These are phyloP conservation scores for Podaxis sp. DNA, from an alignment of 768 basidiomycete species.

Conservation along the genomic window DNA sequence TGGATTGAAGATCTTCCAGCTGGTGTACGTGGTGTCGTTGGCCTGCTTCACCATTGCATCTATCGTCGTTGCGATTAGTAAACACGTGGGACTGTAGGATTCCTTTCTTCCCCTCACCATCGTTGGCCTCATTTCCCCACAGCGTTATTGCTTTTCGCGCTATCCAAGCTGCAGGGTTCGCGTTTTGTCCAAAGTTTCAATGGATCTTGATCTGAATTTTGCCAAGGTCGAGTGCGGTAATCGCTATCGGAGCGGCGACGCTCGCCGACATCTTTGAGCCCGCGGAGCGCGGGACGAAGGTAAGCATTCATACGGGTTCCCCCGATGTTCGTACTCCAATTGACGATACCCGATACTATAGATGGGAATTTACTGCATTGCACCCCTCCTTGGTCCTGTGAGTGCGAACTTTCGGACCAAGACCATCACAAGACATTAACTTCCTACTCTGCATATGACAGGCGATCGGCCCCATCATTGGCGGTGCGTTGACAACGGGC, in stretches of 20 bases:
- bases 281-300: slow-evolving; percentile 67
- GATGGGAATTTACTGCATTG: slow-evolving; percentile 81
- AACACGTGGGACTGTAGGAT: slow-evolving; percentile 47
- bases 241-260: slow-evolving; percentile 74
- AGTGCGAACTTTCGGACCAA: slow-evolving; percentile 19
- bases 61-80: slow-evolving; percentile 54
- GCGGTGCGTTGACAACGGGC: slow-evolving; percentile 63
- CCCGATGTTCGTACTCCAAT: background rate
- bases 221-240: slow-evolving; percentile 60
- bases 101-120: background rate
- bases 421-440: background rate
- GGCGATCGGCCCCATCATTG: slow-evolving; percentile 70
- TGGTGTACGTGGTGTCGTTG: slow-evolving; percentile 55
- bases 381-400: slow-evolving; percentile 73
- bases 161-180: slow-evolving; percentile 67
- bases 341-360: slow-evolving; percentile 16
- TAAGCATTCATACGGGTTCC: slow-evolving; percentile 14
- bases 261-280: slow-evolving; percentile 80
- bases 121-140: background rate
- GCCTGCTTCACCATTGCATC: slow-evolving; percentile 55
- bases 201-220: background rate
- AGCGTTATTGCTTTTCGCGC: slow-evolving; percentile 68
- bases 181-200: background rate
- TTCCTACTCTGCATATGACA: slow-evolving; percentile 13
- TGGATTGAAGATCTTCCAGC: slow-evolving; percentile 22